Conservation (phyloP, 164 flowering plant species). For the Houttuynia cordata region DNA sequence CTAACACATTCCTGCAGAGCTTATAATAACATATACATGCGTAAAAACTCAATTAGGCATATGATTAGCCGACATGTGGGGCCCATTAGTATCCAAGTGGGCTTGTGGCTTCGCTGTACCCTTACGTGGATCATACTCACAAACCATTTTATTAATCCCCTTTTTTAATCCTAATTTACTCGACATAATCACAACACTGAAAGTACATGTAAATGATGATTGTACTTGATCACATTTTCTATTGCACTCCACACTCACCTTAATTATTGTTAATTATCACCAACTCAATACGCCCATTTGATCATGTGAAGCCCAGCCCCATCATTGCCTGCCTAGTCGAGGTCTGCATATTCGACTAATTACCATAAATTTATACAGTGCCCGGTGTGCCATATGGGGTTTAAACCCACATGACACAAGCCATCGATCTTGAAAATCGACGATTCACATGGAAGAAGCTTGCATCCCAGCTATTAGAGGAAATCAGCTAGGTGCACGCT, state of each 20-base stretch:
- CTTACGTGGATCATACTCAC: neutral
- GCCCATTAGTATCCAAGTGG: neutral
- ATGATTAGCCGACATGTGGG: neutral
- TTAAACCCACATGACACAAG: no score
- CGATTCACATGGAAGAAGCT: no score
- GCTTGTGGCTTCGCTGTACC: neutral
- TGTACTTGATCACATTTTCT: neutral
- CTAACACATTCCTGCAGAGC: no score
- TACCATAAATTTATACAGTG: no score
- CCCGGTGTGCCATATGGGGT: no score
- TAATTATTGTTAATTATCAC: neutral
- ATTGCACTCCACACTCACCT: neutral
- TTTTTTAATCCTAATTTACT: neutral
- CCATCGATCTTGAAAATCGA: no score
- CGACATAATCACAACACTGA: neutral
- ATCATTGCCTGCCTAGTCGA: neutral
- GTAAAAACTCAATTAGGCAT: no score
- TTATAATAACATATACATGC: no score
- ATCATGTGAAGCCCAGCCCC: neutral
- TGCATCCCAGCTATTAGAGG: no score
- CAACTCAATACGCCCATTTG: neutral
- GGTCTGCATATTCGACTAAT: neutral
- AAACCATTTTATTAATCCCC: no score
- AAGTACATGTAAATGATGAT: neutral
- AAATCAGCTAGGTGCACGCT: no score